Percentiles rank a stretch among this genome's conserved stretches.
These are phyloP conservation scores for Backusella mclennaniae DNA, from an alignment of 192 early-diverging fungal genomes.

Conservation along the genomic window DNA sequence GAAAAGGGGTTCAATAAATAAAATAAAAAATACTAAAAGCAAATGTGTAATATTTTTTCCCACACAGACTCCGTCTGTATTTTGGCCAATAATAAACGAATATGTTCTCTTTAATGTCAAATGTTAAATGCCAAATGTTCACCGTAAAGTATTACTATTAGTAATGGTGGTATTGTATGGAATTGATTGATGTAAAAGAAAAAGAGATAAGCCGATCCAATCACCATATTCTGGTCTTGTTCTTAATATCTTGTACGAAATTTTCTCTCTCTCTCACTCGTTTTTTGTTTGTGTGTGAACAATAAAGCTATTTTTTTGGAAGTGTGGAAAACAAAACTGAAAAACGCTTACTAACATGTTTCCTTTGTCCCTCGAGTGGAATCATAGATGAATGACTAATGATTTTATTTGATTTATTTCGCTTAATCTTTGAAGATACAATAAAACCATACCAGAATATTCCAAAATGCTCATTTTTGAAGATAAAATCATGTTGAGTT, in stretches of 20 bases:
- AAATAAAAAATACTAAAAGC: not conserved
- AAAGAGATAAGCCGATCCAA: not conserved
- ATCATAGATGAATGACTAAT: no score
- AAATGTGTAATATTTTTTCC: slow-evolving; percentile 4
- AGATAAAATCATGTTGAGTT: no score
- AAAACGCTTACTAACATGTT: not conserved
- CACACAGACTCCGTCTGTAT: not conserved
- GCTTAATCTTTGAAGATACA: no score
- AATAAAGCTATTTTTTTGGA: not conserved
- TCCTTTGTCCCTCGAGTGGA: no score
- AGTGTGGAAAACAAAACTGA: not conserved
- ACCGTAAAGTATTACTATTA: not conserved
- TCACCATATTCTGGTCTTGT: not conserved
- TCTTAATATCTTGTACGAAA: not conserved
- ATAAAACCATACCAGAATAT: no score
- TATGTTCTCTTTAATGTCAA: not conserved
- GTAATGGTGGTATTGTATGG: no score
- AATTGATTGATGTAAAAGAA: not conserved
- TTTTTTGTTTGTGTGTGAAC: not conserved
- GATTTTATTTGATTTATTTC: no score
- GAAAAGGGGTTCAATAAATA: not conserved
- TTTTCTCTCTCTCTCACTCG: not conserved
- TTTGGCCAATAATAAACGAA: not conserved
- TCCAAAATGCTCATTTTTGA: no score
- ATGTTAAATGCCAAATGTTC: not conserved